Evolutionary conservation across 2,329 filamentous ascomycete genomes (phyloP), one percentile per base, ranked within the genome.

Genomic region (Penicillium freii): DNA sequence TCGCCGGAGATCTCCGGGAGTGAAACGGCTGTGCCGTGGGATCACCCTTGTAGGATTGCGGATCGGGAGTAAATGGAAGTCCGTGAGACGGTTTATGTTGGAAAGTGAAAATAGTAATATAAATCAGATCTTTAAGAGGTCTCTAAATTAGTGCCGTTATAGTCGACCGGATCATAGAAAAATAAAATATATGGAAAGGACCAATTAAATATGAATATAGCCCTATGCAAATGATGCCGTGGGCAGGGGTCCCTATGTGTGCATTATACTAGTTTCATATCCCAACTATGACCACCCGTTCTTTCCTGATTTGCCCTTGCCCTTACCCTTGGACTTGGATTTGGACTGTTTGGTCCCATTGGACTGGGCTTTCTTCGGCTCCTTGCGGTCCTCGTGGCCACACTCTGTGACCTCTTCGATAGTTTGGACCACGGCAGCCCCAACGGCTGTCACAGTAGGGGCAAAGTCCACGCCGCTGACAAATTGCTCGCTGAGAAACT

Each of bases 401-500:
- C 56, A 62, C n/a, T 63, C 59, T 8, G 55, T 59, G 33, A 57
- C 51, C 21, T 68, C 65, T 31, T 61, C 62, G 9, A 69, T 57
- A 21, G 61, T 61, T 29, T 66, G 56, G 33, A 59, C 57, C 27
- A 68, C 60, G 21, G 64, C 57, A 27, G 61, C 53, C 49, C 57
- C 59, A 19, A 62, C 31, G n/a, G 61, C 57, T 15, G 55, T 49
- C 29, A 56, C 51, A 13, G 60, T 43, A 25, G 63, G 47, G 7
- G 62, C 71, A 59, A 77, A 87, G 66, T 91, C 86, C 17, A 97
- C 86, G 0, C 92, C 93, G 10, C 85, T 81, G 50, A 96, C 89
- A 63, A 97, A 90, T 47, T 89, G 75, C 68, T 90, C 90, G 70
- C 92, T 96, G 4, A 96, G 84, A 17, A 89, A 87, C 77, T 99